Conservation (phyloP, 2,329 filamentous ascomycete species). For the Aureobasidium sp. region DNA sequence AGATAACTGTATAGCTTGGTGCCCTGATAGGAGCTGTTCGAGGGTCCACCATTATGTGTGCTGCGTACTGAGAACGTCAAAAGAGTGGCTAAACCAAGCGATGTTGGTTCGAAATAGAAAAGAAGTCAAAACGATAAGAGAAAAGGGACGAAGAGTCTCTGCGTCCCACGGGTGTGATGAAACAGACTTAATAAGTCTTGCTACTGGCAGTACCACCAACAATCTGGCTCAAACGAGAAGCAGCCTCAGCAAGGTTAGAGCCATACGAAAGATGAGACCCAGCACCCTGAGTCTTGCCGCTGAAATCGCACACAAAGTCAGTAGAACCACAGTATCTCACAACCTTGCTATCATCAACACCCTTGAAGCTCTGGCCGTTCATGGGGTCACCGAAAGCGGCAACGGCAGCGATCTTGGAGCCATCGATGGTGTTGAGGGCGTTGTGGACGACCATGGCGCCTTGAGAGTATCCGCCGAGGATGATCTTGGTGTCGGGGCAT, state of each 20-base stretch:
- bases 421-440: conserved; percentile 16
- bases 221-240: conserved; percentile 15
- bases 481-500: conserved; percentile 22
- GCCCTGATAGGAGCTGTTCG: too few relatives aligned
- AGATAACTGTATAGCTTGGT: too few relatives aligned
- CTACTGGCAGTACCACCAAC: neutral
- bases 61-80: too few relatives aligned
- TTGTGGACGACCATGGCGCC: conserved; percentile 20
- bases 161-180: too few relatives aligned
- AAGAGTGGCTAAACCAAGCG: too few relatives aligned
- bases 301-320: conserved; percentile 17
- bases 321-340: conserved; percentile 18
- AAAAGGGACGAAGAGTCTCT: too few relatives aligned
- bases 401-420: conserved; percentile 19
- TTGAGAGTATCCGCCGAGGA: conserved; percentile 22
- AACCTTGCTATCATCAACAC: conserved; percentile 17
- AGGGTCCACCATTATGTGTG: too few relatives aligned
- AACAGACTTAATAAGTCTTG: too few relatives aligned
- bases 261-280: conserved; percentile 20
- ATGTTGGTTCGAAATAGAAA: too few relatives aligned
- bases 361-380: conserved; percentile 19
- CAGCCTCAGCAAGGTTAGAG: conserved; percentile 17
- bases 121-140: too few relatives aligned
- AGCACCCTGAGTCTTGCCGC: conserved; percentile 14
- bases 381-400: conserved; percentile 22